Evolutionary conservation across 441 rosid species (phyloP), one percentile per base, ranked within the genome.

Genomic region (Erodium texanum): DNA sequence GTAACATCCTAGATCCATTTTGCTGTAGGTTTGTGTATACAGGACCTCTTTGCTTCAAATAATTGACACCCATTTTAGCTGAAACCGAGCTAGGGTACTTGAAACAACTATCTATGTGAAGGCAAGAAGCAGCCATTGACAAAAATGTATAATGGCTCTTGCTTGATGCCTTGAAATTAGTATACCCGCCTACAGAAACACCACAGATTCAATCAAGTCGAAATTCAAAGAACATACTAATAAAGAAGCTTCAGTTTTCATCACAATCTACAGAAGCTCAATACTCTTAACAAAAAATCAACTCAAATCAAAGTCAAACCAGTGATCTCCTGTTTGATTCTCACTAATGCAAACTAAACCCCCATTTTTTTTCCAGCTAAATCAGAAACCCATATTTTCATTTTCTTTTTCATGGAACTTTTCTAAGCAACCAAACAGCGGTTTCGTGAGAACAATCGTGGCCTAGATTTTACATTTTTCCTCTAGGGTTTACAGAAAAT

Each of bases 111-210:
- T 72, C 62, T 4, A 61, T 48, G 73, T 56, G 63, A 54, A 69
- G 69, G 32, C 72, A 68, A 67, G 77, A 75, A 9, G 83, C 70
- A 52, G 79, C 62, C 54, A 82, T 78, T 0, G 79, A 58, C 62
- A n/a, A 18, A 9, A 11, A 58, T 58, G 19, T 20, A 20, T 22
- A 58, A 22, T 20, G 18, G 24, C 14, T 14, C 24, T 56, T 56
- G 62, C 3, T 19, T 56, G 62, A 56, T 56, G 62, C 9, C 20
- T 20, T 56, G 24, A 56, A 19, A 18, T 56, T 12, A 56, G 20
- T 56, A 56, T 56, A 22, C 15, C 9, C 23, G 19, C 62, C 62
- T 56, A 56, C 62, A 56, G 62, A 12, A 19, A 56, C 24, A 56
- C 23, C 24, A 56, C 62, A 56, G 34, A 19, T 24, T 9, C 62